Conservation (phyloP, 2,329 filamentous ascomycete species). For the Chaetothyriales sp. region DNA sequence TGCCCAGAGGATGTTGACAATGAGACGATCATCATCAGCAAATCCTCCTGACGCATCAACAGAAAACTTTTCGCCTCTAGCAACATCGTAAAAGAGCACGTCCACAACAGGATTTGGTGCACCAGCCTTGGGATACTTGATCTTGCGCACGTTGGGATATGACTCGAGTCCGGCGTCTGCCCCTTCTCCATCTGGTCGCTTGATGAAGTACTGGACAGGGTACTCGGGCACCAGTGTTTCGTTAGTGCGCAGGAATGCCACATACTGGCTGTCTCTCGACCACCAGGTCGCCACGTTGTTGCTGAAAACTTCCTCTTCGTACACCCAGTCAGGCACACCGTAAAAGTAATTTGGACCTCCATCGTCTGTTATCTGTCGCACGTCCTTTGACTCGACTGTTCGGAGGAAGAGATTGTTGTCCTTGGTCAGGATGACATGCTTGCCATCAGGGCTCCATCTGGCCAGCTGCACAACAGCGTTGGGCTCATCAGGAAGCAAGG, state of each 20-base stretch:
- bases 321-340: constrained; percentile 94
- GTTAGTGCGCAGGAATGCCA: constrained; percentile 87
- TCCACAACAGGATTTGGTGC: constrained; percentile 84
- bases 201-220: constrained; percentile 84
- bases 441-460: constrained; percentile 73
- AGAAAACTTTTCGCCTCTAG: constrained; percentile 60
- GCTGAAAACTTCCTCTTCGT: constrained; percentile 70
- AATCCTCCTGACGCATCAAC: constrained; percentile 68
- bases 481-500: constrained; percentile 56
- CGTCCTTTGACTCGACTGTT: constrained; percentile 42
- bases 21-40: constrained; percentile 64
- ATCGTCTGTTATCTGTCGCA: constrained; percentile 66
- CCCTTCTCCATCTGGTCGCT: constrained; percentile 59
- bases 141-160: constrained; percentile 77
- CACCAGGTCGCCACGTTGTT: constrained; percentile 85
- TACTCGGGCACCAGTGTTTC: constrained; percentile 85
- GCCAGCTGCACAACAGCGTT: constrained; percentile 63
- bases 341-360: constrained; percentile 85
- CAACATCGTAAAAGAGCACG: constrained; percentile 75
- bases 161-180: constrained; percentile 60
- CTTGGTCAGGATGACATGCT: constrained; percentile 76
- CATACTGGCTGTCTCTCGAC: constrained; percentile 73
- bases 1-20: constrained; percentile 87
- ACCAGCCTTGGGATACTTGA: constrained; percentile 96
- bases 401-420: constrained; percentile 84